phyloP scores from a whole-genome alignment of 306 rosid species.

The Vicia faba region DNA sequence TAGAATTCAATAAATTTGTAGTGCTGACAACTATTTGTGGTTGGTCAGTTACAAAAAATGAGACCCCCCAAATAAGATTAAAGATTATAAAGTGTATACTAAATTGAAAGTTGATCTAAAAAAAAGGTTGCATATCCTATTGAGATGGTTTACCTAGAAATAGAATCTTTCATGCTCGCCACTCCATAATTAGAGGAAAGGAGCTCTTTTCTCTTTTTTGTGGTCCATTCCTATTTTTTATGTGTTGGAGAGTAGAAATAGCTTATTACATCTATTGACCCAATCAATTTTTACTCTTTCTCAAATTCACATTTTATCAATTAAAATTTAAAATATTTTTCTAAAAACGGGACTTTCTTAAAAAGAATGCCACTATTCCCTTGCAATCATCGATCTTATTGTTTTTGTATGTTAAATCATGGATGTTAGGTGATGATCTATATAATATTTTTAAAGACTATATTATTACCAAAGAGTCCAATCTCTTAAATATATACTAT shows the following conservation, averaged over 20 bases:
- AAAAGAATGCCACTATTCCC: background rate
- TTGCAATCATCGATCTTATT: background rate
- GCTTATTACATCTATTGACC: slow-evolving; percentile 7
- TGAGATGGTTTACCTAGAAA: slow-evolving; percentile 33
- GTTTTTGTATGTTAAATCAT: background rate
- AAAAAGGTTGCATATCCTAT: slow-evolving; percentile 30
- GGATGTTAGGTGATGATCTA: no score
- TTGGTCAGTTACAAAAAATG: slow-evolving; percentile 27
- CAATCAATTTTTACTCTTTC: slow-evolving; percentile 13
- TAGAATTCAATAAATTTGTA: slow-evolving; percentile 29
- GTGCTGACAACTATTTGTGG: slow-evolving; percentile 50
- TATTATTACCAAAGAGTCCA: background rate
- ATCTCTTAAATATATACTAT: background rate
- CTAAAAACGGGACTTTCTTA: background rate
- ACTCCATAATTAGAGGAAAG: slow-evolving; percentile 45
- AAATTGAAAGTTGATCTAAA: slow-evolving; percentile 35
- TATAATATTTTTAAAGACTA: no score
- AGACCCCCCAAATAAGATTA: slow-evolving; percentile 30
- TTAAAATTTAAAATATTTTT: background rate
- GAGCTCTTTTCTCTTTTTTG: slow-evolving; percentile 27
- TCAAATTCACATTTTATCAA: slow-evolving; percentile 15
- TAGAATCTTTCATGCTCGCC: slow-evolving; percentile 41
- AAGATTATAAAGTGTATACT: slow-evolving; percentile 30
- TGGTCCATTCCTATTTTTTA: slow-evolving; percentile 26
- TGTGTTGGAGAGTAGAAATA: slow-evolving; percentile 2